Base-by-base conservation (phyloP, 345 rosid species). In the Citrus sp. region DNA sequence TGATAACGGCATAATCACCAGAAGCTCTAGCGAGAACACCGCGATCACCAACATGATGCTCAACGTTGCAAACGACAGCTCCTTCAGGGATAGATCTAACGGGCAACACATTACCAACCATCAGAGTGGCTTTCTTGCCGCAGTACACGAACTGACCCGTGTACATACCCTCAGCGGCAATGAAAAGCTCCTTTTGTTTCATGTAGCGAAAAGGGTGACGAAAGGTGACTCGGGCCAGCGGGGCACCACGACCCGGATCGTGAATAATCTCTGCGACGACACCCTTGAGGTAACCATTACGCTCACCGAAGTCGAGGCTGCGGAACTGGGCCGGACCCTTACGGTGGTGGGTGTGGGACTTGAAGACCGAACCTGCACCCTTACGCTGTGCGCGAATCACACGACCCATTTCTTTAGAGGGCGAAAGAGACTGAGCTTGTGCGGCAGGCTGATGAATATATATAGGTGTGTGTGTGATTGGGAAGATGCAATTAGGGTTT, bases 131-230 rank as follows among this genome's bases (percentile, higher is more conserved):
- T 78, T 89, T 89, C 87, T 86, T 89, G 12, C 93, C 91, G 19
- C 91, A 89, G 84, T 88, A 89, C 28, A 89, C 77, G 76, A 87
- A 89, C 88, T 88, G 91, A 0, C 93, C 91, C 2, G 87, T 84
- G 84, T 84, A 87, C 71, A 87, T 84, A 22, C 89, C 89, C 77
- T 87, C 89, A 21, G 91, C 87, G 0, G 93, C 90, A 7, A 87
- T 77, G 77, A 87, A 87, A 5, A 85, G 88, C 84, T 87, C 90
- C 83, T 85, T 87, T 77, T 87, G 90, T 74, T 87, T 82, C 86
- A 76, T 78, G 72, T 85, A 87, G 14, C 90, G 84, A 64, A 85
- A 87, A 3, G 88, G 88, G 12, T 85, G 90, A 70, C 90, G 87
- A 80, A 87, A 87, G 18, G 73, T 28, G 37, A 84, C 87, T 2